phyloP scores from a whole-genome alignment of 108 stramenopile species.

The Epipyxis sp. region DNA sequence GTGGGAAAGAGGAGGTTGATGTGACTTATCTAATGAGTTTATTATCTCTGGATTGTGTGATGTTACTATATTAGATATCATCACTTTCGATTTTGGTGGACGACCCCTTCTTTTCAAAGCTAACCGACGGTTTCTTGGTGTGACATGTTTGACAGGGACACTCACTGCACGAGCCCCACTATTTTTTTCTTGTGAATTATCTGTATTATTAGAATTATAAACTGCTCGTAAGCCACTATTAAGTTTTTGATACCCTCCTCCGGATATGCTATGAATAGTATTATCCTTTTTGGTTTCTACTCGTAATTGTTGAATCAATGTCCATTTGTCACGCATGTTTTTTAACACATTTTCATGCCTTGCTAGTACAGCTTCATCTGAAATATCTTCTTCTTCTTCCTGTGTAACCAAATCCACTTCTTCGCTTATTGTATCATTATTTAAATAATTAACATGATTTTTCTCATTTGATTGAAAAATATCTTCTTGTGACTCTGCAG shows the following conservation, averaged over 20 bases:
- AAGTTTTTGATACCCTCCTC: no score
- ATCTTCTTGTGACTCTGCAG: no score
- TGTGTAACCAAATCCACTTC: no score
- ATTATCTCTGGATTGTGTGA: background rate
- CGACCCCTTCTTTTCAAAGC: slow-evolving; percentile 3
- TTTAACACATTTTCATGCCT: background rate
- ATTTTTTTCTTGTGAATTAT: background rate
- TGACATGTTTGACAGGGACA: background rate
- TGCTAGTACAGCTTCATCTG: background rate
- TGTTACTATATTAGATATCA: no score
- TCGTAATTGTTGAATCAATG: background rate
- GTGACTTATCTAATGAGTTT: background rate
- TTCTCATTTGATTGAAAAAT: no score
- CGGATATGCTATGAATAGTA: no score
- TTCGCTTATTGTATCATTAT: no score
- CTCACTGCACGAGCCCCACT: background rate
- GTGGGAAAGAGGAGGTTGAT: no score
- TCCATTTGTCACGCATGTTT: slow-evolving; percentile 6
- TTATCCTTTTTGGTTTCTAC: background rate
- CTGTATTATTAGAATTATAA: no score
- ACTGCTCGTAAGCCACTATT: no score
- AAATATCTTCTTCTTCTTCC: slow-evolving; percentile 8
- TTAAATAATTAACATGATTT: no score
- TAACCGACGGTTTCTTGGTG: background rate
- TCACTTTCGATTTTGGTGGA: slow-evolving; percentile 11